Evolutionary conservation across 768 basidiomycete species (phyloP), one percentile per base, ranked within the genome.

Genomic region (Sporobolomyces roseus): DNA sequence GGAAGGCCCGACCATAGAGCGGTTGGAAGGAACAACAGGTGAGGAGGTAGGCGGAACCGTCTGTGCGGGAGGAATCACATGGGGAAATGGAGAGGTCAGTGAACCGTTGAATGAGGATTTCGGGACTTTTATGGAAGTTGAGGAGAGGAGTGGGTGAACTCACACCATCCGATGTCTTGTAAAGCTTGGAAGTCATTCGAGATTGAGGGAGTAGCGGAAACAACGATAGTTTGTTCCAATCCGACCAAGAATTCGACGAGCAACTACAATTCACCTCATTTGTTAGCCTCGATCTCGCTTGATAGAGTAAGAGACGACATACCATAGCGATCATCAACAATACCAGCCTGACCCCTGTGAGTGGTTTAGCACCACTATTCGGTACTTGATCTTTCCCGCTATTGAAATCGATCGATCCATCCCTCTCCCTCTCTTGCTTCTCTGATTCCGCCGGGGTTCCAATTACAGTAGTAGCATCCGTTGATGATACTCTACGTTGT

Each of bases 161-260:
- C 12, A 68, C 61, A 70, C 61, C 60, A 70, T 3, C 69, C 69
- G 14, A 65, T 61, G 30, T 65, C 61, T n/a, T 55, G 56, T 7
- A 70, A 16, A 0, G 64, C 61, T 0, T 12, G 0, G n/a, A 70
- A 70, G 19, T 70, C 41, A 49, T 66, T 70, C 17, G 64, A 56
- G 29, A 70, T 70, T 2, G 46, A 46, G 0, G 61, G 60, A 0
- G 63, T 66, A 5, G 54, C 48, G 4, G 64, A 55, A 2, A 65
- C 69, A 17, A 70, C 64, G 61, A 70, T 66, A 9, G 69, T 70
- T 36, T 70, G 65, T 33, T 70, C 69, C 5, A 70, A 35, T 1
- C 69, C 69, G 19, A 66, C 69, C n/a, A 66, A 30, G 27, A 70
- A 56, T 55, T 70, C 69, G 41, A 65, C 54, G 49, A 70, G 60